Base-by-base conservation (phyloP, 306 rosid genomes). In the Purshia tridentata region DNA sequence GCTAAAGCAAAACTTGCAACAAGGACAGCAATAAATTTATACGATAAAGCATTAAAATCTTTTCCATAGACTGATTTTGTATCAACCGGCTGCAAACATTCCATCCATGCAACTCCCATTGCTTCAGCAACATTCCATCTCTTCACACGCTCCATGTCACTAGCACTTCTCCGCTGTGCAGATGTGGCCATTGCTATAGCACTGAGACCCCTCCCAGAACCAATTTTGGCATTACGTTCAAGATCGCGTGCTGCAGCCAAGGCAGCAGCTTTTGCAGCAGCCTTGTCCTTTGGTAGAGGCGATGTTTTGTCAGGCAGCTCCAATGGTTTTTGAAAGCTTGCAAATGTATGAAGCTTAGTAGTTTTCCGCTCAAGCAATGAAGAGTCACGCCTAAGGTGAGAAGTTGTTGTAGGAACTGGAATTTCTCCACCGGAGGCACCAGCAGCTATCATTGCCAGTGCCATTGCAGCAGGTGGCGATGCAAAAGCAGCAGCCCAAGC, bases 161-260 rank as follows among this genome's bases (percentile, higher is more conserved):
- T 76, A 61, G 81, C 86, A 81, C 23, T 90, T 82, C 99, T 87
- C 83, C 99, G 66, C 77, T 91, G 96, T 65, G 96, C 92, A 78
- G 99, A 94, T 35, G 99, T 94, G 78, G 99, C 99, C 99, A 94
- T 94, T 65, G 99, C 99, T 77, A 94, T 93, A 57, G 99, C 99
- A 80, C 96, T 90, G 69, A 94, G 97, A 71, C 99, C 99, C 83
- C 97, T 86, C 75, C 99, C 99, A 62, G 99, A 90, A 81, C 99
- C 99, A 72, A 94, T 86, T 82, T 87, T 88, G 52, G 92, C 83
- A 84, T 86, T 81, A 56, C 99, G 96, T 63, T 94, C 91, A 62
- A 79, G 80, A 84, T 94, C 93, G 76, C 99, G 99, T 74, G 98
- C 96, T 77, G 97, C 96, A 62, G 96, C 99, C 75, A 88, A 80